Base-by-base conservation (phyloP, 768 basidiomycete species). In the Asterophora parasitica region DNA sequence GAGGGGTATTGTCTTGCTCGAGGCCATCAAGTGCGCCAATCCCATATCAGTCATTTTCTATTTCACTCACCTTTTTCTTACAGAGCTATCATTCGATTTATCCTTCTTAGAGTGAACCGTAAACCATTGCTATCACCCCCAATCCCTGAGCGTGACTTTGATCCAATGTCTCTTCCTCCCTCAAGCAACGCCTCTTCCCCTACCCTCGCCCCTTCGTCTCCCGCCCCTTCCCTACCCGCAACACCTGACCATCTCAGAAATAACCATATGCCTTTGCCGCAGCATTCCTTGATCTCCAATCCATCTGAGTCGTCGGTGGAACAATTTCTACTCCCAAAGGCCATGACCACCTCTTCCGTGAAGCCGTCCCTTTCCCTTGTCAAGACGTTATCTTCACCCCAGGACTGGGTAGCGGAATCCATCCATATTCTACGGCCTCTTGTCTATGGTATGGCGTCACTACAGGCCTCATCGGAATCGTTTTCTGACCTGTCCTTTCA, bases 121-220 rank as follows among this genome's bases (percentile, higher is more conserved):
- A 74, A 89, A 54, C 90, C 95, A 9, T 59, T 92, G 17, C 62
- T 94, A 10, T 76, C 78, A 1, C 85, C 85, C 2, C 85, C 88
- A 15, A 81, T 92, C 45, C 92, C 93, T 11, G 88, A 92, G 65
- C 82, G 93, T 43, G 92, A 93, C 55, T 77, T 91, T 52, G 93
- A 94, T 63, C 85, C 88, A 4, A 73, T 85, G 4, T 72, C 76
- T 38, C 60, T 92, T 7, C 77, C 83, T 11, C 62, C 77, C 8
- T 70, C 71, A 32, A 79, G 76, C 20, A 69, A 72, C 44, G 62
- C 72, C 23, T 77, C 78, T 7, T 79, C 85, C 13, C 81, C 83
- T 15, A 81, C 81, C 4, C 69, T 82, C 36, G 79, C 71, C 23
- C 74, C 82, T 3, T 78, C 83, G 6, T 77, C 82, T 7, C 75